Evolutionary conservation across 148 eudicot genomes (phyloP).

Genomic region (Rhododendron molle): DNA sequence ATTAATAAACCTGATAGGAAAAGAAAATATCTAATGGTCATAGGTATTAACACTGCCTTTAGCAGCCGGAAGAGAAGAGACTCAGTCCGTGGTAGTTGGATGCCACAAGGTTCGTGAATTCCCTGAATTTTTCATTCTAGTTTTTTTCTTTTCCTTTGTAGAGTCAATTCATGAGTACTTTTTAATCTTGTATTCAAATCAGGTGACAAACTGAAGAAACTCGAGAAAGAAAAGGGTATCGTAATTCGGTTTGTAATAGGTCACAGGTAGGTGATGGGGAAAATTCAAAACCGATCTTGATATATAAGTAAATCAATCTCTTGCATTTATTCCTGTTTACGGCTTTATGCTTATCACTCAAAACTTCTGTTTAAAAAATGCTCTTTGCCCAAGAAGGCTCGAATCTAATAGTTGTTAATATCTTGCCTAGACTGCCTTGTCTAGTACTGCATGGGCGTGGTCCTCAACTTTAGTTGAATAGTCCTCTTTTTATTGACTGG

Average conservation of each 20-base stretch:
- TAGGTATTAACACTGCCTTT: slow-evolving; percentile 89
- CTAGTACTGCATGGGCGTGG: neutral
- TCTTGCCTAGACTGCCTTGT: neutral
- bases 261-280: slow-evolving; percentile 54
- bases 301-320: neutral
- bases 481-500: neutral
- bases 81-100: slow-evolving; percentile 92
- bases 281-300: neutral
- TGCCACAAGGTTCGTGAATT: slow-evolving; percentile 71
- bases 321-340: neutral
- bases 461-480: neutral
- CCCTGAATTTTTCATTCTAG: neutral
- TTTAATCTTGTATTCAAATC: slow-evolving; percentile 3
- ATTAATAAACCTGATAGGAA: slow-evolving; percentile 37
- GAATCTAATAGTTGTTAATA: neutral
- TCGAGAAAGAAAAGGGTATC: slow-evolving; percentile 91
- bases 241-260: slow-evolving; percentile 86
- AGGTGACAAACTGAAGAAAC: slow-evolving; percentile 78
- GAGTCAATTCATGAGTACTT: neutral
- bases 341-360: too few species aligned
- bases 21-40: slow-evolving; percentile 76
- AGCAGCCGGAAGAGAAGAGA: slow-evolving; percentile 92
- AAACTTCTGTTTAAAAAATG: neutral
- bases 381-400: neutral
- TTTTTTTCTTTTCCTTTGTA: neutral